These are phyloP conservation scores for Hemileccinum rubropunctum DNA, from an alignment of 768 basidiomycete species.

Conservation along the genomic window DNA sequence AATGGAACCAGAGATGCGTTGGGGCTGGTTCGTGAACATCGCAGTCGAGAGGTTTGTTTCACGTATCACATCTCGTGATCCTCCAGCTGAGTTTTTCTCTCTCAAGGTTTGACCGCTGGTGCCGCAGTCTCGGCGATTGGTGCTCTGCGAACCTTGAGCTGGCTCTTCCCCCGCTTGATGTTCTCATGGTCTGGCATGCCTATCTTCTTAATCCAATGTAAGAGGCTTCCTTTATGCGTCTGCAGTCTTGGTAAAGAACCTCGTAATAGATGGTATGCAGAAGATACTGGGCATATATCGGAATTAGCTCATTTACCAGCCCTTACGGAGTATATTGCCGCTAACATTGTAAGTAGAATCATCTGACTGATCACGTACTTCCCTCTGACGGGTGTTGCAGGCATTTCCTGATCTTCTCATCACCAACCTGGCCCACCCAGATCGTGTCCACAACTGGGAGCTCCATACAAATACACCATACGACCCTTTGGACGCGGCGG, in stretches of 20 bases:
- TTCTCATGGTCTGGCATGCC: slow-evolving; percentile 41
- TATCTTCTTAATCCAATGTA: slow-evolving; percentile 40
- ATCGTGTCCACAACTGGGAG: slow-evolving; percentile 11
- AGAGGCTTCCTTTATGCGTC: background rate
- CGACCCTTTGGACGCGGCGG: background rate
- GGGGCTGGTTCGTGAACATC: slow-evolving; percentile 39
- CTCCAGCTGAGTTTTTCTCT: background rate
- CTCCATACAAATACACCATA: background rate
- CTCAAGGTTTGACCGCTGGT: slow-evolving; percentile 37
- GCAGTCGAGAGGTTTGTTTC: slow-evolving; percentile 34
- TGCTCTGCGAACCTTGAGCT: background rate
- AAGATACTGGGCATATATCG: slow-evolving; percentile 11
- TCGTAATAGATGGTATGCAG: slow-evolving; percentile 24
- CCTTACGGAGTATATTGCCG: slow-evolving; percentile 7
- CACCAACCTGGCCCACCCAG: slow-evolving; percentile 2
- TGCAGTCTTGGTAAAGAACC: background rate
- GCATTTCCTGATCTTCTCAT: slow-evolving; percentile 7
- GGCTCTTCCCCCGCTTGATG: slow-evolving; percentile 36
- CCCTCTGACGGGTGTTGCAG: slow-evolving; percentile 1
- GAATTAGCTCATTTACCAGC: background rate
- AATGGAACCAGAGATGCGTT: slow-evolving; percentile 30
- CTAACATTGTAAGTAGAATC: slow-evolving; percentile 9
- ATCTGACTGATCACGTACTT: background rate
- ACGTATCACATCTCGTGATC: background rate
- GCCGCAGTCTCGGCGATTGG: slow-evolving; percentile 5